Conservation (phyloP, 352 stramenopile species). For the Pythium dissimile region DNA sequence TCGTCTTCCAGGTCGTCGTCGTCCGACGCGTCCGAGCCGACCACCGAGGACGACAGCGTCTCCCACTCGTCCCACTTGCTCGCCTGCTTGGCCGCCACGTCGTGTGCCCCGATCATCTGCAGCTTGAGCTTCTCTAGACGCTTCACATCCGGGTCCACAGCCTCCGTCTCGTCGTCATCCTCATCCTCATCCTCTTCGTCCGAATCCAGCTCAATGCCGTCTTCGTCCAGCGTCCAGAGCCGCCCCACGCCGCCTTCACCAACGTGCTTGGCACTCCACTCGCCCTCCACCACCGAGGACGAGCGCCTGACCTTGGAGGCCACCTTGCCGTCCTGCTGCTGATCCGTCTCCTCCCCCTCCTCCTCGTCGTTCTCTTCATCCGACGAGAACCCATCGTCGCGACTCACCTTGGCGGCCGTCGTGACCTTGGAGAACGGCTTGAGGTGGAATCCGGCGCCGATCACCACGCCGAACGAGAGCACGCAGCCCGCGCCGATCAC, state of each 20-base stretch:
- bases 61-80: constrained; percentile 77
- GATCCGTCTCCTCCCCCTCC: constrained; percentile 11
- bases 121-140: constrained; percentile 70
- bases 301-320: constrained; percentile 26
- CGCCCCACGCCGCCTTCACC: constrained; percentile 63
- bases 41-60: constrained; percentile 57
- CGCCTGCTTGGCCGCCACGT: constrained; percentile 56
- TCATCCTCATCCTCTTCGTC: constrained; percentile 26
- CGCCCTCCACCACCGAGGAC: constrained; percentile 21
- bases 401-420: constrained; percentile 42
- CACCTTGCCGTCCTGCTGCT: constrained; percentile 30
- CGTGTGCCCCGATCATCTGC: constrained; percentile 54
- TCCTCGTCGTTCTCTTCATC: constrained; percentile 51
- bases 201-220: constrained; percentile 27
- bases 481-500: constrained; percentile 71
- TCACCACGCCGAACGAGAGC: constrained; percentile 78
- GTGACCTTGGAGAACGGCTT: constrained; percentile 81
- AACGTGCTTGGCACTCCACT: constrained; percentile 73
- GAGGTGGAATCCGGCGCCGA: constrained; percentile 69
- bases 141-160: constrained; percentile 1
- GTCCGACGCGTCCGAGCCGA: constrained; percentile 12
- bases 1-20: constrained; percentile 66
- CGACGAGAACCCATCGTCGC: constrained; percentile 73
- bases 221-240: constrained; percentile 82
- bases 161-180: not conserved